These are phyloP conservation scores for Ceratobasidium sp. DNA, from an alignment of 1,284 basidiomycete species.

Conservation along the genomic window DNA sequence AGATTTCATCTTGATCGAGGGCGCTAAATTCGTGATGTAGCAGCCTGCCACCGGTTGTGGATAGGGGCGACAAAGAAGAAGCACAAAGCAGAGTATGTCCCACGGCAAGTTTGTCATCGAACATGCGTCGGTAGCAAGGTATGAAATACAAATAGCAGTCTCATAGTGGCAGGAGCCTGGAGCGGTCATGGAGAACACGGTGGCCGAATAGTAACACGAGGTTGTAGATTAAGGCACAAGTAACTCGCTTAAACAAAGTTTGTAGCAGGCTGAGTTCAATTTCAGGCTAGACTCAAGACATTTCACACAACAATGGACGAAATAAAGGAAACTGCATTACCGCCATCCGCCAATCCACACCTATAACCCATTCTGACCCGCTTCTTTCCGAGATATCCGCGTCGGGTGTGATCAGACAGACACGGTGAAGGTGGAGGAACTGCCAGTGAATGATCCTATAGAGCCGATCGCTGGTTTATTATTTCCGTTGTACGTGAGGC, in stretches of 20 bases:
- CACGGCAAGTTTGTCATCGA: background rate
- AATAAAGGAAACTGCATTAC: background rate
- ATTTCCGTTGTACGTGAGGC: conserved; percentile 76
- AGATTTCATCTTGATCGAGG: background rate
- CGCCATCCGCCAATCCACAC: background rate
- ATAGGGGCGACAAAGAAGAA: background rate
- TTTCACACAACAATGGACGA: background rate
- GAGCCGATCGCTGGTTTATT: conserved; percentile 67
- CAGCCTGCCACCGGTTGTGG: background rate
- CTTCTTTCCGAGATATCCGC: too few species aligned
- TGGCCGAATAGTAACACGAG: conserved; percentile 10
- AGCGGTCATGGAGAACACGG: background rate
- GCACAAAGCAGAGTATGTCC: conserved; percentile 9
- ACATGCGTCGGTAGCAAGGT: background rate
- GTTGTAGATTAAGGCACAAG: conserved; percentile 9
- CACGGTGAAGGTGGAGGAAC: conserved; percentile 67
- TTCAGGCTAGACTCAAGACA: background rate
- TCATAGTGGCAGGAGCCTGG: background rate
- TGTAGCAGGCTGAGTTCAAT: background rate
- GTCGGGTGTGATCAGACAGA: conserved; percentile 41
- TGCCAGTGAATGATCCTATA: conserved; percentile 67
- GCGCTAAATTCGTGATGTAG: background rate
- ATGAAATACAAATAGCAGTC: background rate
- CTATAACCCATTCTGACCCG: background rate
- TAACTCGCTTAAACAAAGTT: conserved; percentile 1